phyloP scores from a whole-genome alignment of 768 basidiomycete genomes.

The Suillus subalutaceus region DNA sequence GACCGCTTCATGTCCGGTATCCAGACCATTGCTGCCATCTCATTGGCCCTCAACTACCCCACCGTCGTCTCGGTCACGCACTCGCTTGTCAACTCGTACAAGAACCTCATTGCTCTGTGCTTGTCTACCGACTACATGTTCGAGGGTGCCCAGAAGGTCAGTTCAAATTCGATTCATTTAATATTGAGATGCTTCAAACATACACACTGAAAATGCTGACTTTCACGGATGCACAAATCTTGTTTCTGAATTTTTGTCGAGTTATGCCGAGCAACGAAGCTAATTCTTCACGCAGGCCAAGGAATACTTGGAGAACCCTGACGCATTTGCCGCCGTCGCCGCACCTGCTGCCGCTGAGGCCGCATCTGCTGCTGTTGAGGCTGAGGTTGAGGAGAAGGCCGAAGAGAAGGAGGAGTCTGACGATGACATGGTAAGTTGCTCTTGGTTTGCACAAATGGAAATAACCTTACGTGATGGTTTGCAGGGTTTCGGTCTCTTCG shows the following conservation, averaged over 20 bases:
- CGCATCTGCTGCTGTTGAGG: constrained; percentile 57
- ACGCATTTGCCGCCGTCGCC: constrained; percentile 90
- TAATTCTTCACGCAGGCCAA: constrained; percentile 62
- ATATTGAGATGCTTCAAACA: constrained; percentile 31
- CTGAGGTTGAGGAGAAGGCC: constrained; percentile 70
- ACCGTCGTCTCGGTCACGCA: constrained; percentile 93
- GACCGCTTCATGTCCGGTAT: constrained; percentile 91
- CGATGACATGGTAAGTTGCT: constrained; percentile 76
- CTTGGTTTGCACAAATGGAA: background rate
- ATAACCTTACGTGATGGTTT: constrained; percentile 13
- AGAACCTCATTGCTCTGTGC: constrained; percentile 92
- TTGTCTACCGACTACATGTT: constrained; percentile 93
- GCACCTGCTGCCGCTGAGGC: constrained; percentile 57
- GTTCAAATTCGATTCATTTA: constrained; percentile 25
- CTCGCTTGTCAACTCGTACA: constrained; percentile 98
- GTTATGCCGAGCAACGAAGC: constrained; percentile 12
- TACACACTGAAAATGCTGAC: constrained; percentile 90
- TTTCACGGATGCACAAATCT: constrained; percentile 41
- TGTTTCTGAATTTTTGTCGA: constrained; percentile 32
- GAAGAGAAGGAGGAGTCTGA: constrained; percentile 88
- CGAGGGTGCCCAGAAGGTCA: constrained; percentile 90
- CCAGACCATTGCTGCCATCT: constrained; percentile 95
- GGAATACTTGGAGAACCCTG: constrained; percentile 96
- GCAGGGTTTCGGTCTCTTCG: constrained; percentile 94
- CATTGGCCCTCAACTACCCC: constrained; percentile 94